phyloP scores from a whole-genome alignment of 768 basidiomycete species.

The Hydnomerulius pinastri region DNA sequence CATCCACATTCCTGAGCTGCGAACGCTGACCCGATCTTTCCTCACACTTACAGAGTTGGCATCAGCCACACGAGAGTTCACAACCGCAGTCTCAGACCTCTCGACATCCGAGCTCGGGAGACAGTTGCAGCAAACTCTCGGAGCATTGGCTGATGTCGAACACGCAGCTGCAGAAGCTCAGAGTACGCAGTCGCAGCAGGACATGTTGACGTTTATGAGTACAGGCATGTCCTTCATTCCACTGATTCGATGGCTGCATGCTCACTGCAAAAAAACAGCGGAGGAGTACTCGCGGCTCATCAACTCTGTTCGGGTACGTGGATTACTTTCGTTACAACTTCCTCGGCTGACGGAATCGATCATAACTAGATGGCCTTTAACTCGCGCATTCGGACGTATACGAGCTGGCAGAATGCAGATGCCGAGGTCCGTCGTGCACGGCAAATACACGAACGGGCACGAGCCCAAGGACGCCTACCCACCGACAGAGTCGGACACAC shows the following conservation, averaged over 20 bases:
- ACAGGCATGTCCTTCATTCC: slow-evolving; percentile 48
- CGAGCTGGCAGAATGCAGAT: slow-evolving; percentile 81
- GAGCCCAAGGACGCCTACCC: slow-evolving; percentile 72
- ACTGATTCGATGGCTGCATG: neutral
- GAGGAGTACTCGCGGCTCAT: slow-evolving; percentile 96
- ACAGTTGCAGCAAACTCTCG: slow-evolving; percentile 69
- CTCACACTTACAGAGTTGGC: slow-evolving; percentile 72
- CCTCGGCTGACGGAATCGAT: neutral
- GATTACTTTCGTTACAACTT: neutral
- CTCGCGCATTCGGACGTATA: slow-evolving; percentile 82
- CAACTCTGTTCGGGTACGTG: slow-evolving; percentile 77
- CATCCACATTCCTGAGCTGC: too few relatives aligned
- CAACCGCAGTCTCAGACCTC: slow-evolving; percentile 67
- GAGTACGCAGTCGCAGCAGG: slow-evolving; percentile 75
- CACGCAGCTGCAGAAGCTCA: slow-evolving; percentile 73
- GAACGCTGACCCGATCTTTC: too few relatives aligned
- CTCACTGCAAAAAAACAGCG: slow-evolving; percentile 39
- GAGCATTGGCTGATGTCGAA: slow-evolving; percentile 73
- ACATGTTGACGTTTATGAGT: slow-evolving; percentile 78
- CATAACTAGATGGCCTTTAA: slow-evolving; percentile 74
- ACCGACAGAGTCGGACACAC: slow-evolving; percentile 72
- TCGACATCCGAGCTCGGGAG: slow-evolving; percentile 75
- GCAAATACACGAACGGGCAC: slow-evolving; percentile 77
- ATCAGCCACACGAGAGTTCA: slow-evolving; percentile 74
- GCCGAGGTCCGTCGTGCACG: slow-evolving; percentile 71